A percentile compares a stretch with the other conserved stretches of the same genome.
Evolutionary conservation across 495 filamentous ascomycete species (phyloP).

Genomic region (Cercophora scortea): DNA sequence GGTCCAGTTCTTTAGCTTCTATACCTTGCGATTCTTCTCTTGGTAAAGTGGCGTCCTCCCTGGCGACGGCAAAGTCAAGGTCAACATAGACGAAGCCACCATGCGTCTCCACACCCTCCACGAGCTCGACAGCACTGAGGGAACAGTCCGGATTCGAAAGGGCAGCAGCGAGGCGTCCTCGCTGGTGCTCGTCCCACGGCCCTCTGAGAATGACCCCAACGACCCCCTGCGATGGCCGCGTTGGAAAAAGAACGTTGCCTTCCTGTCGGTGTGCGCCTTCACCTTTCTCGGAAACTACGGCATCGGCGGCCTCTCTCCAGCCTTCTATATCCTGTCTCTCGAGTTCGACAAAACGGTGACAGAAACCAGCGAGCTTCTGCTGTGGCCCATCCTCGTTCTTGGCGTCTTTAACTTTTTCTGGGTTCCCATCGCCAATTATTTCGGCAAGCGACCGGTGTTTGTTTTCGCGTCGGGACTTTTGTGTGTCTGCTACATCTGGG

Average conservation of each 20-base stretch:
- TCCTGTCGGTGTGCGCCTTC: slow-evolving; percentile 22
- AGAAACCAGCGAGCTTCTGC: slow-evolving; percentile 20
- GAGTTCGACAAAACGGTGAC: slow-evolving; percentile 21
- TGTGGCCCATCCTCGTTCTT: slow-evolving; percentile 28
- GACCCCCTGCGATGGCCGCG: slow-evolving; percentile 28
- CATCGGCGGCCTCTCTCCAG: slow-evolving; percentile 22
- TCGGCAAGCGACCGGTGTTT: slow-evolving; percentile 48
- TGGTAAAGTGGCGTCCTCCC: no score
- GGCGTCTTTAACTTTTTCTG: slow-evolving; percentile 43
- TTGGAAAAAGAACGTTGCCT: slow-evolving; percentile 25
- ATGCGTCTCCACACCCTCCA: slow-evolving; percentile 24
- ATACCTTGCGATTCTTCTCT: no score
- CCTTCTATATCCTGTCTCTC: slow-evolving; percentile 20
- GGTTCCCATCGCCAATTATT: slow-evolving; percentile 49
- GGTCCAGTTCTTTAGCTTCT: no score
- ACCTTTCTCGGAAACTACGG: slow-evolving; percentile 37
- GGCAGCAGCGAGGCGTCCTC: slow-evolving; percentile 9
- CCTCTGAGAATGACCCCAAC: slow-evolving; percentile 25
- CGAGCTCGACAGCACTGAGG: slow-evolving; percentile 23
- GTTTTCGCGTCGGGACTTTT: slow-evolving; percentile 28
- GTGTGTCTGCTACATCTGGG: slow-evolving; percentile 24
- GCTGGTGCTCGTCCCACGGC: slow-evolving; percentile 23
- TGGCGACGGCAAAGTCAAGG: no score
- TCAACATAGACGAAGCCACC: background rate
- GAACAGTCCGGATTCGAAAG: slow-evolving; percentile 21